Conservation (phyloP, 768 basidiomycete genomes). For the Tricholoma saponaceum region DNA sequence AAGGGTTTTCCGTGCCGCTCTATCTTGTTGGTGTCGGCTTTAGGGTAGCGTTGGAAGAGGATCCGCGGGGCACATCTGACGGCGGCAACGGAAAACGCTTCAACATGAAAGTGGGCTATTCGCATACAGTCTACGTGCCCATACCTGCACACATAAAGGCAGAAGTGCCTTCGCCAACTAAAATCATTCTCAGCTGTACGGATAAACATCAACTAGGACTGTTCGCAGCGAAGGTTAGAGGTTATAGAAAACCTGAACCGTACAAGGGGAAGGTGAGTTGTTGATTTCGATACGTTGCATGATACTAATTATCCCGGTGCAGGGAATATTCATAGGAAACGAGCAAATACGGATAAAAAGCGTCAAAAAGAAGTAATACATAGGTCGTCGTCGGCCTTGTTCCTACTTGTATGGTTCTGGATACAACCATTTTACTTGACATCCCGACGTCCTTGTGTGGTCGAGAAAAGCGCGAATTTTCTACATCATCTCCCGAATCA, state of each 20-base stretch:
- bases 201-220: slow-evolving; percentile 87
- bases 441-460: background rate
- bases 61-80: slow-evolving; percentile 56
- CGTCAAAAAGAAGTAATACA: slow-evolving; percentile 88
- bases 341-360: slow-evolving; percentile 90
- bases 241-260: slow-evolving; percentile 87
- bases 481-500: no score
- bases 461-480: background rate
- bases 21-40: slow-evolving; percentile 95
- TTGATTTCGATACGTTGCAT: background rate
- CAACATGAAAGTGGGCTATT: slow-evolving; percentile 91
- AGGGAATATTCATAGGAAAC: slow-evolving; percentile 94
- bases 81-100: slow-evolving; percentile 64
- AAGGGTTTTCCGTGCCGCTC: slow-evolving; percentile 79
- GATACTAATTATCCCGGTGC: slow-evolving; percentile 1
- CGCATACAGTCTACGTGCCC: slow-evolving; percentile 80
- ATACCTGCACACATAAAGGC: slow-evolving; percentile 80
- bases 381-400: no score
- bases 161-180: slow-evolving; percentile 77
- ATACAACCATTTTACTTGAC: background rate
- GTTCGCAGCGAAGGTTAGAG: slow-evolving; percentile 83
- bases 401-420: background rate
- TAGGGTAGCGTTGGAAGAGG: slow-evolving; percentile 80
- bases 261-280: slow-evolving; percentile 92
- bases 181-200: slow-evolving; percentile 76